Evolutionary conservation across 805 yeast genomes (phyloP).

Genomic region (Metschnikowia drakensbergensis): DNA sequence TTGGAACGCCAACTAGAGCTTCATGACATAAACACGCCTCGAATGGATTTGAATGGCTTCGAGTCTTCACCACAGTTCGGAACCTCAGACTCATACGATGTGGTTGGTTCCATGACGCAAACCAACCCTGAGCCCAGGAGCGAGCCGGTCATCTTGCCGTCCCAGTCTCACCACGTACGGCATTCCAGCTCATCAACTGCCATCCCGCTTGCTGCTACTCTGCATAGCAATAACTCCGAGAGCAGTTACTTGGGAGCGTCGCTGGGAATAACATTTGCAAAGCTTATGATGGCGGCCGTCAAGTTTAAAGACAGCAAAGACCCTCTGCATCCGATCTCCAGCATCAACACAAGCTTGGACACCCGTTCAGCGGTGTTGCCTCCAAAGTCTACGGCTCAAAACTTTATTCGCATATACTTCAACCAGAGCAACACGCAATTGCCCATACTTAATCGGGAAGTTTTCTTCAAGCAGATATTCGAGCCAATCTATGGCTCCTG

Average conservation of each 20-base stretch:
- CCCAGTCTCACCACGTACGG: neutral
- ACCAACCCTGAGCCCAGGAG: neutral
- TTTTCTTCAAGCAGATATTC: slow-evolving; percentile 61
- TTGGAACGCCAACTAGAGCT: slow-evolving; percentile 49
- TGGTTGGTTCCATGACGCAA: neutral
- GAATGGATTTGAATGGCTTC: neutral
- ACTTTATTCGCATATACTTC: slow-evolving; percentile 61
- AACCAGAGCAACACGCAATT: slow-evolving; percentile 78
- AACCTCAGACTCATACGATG: neutral
- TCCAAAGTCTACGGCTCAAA: slow-evolving; percentile 65
- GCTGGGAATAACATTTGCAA: slow-evolving; percentile 49
- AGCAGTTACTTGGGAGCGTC: slow-evolving; percentile 16
- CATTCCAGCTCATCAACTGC: neutral
- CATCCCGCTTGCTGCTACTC: slow-evolving; percentile 1
- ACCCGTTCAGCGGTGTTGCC: slow-evolving; percentile 54
- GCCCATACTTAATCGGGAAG: slow-evolving; percentile 80
- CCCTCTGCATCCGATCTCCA: slow-evolving; percentile 10
- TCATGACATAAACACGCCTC: slow-evolving; percentile 29
- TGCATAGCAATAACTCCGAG: neutral
- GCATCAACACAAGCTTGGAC: slow-evolving; percentile 12
- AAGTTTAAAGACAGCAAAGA: slow-evolving; percentile 39
- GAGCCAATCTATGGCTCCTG: slow-evolving; percentile 77
- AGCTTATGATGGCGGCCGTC: slow-evolving; percentile 72
- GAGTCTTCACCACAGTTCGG: neutral
- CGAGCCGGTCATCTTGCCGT: neutral